Conservation (phyloP, 116 monocot species). For the Thalassia testudinum region DNA sequence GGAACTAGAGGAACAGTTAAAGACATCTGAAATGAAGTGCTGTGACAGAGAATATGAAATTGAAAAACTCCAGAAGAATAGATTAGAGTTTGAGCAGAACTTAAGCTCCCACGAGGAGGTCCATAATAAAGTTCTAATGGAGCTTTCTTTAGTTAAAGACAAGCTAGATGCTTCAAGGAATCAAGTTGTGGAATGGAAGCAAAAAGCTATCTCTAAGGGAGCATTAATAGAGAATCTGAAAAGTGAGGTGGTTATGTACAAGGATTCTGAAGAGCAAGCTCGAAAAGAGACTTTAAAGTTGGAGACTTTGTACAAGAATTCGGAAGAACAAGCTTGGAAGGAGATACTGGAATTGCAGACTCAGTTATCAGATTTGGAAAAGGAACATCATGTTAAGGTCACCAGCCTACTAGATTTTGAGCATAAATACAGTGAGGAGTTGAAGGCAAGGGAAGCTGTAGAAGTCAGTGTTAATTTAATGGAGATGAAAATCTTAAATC, state of each 20-base stretch:
- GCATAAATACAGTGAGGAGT: slow-evolving; percentile 35
- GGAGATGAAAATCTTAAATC: slow-evolving; percentile 14
- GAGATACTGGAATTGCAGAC: slow-evolving; percentile 39
- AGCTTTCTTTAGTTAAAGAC: slow-evolving; percentile 2
- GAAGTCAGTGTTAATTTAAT: slow-evolving; percentile 30
- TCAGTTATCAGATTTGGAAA: slow-evolving; percentile 29
- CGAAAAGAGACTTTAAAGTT: slow-evolving; percentile 30
- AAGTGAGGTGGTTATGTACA: slow-evolving; percentile 29
- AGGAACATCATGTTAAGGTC: slow-evolving; percentile 36
- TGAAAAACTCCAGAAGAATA: slow-evolving; percentile 27
- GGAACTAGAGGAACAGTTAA: slow-evolving; percentile 45
- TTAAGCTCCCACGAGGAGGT: too few species aligned
- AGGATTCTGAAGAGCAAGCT: slow-evolving; percentile 44
- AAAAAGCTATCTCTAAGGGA: slow-evolving; percentile 34
- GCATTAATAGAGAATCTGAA: slow-evolving; percentile 28
- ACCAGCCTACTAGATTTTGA: slow-evolving; percentile 30
- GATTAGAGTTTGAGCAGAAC: too few species aligned
- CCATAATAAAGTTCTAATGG: too few species aligned
- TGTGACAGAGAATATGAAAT: slow-evolving; percentile 29
- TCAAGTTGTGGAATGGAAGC: slow-evolving; percentile 33
- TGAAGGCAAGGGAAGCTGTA: slow-evolving; percentile 25
- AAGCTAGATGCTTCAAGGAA: slow-evolving; percentile 27
- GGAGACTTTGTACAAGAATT: slow-evolving; percentile 31
- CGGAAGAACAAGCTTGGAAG: slow-evolving; percentile 48
- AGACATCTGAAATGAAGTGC: slow-evolving; percentile 24